A percentile compares a stretch with the other conserved stretches of the same genome.
These are phyloP conservation scores for Irpex lacteus DNA, from an alignment of 1,284 basidiomycete genomes.

Conservation along the genomic window DNA sequence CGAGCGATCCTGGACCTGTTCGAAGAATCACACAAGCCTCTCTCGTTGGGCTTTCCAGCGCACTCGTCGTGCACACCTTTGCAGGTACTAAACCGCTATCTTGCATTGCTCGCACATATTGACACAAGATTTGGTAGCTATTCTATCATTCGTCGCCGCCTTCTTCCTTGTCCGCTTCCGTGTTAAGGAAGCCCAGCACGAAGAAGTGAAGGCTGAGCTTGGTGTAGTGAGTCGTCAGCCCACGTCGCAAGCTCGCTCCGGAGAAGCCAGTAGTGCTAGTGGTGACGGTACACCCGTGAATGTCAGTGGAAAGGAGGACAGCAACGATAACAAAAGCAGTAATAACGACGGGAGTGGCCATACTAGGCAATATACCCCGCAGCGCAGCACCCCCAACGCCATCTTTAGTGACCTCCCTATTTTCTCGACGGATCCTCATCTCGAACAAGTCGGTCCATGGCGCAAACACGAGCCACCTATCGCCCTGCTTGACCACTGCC, in stretches of 20 bases:
- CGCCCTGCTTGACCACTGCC: conserved; percentile 30
- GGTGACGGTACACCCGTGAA: background rate
- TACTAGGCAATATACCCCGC: background rate
- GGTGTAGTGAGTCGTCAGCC: conserved; percentile 1
- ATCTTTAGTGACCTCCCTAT: background rate
- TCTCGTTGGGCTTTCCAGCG: conserved; percentile 31
- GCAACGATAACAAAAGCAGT: background rate
- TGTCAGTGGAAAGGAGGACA: background rate
- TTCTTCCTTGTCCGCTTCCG: conserved; percentile 34
- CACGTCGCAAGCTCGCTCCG: background rate
- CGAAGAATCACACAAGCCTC: conserved; percentile 23
- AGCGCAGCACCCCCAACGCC: background rate
- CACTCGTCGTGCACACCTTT: conserved; percentile 36
- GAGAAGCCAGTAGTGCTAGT: background rate
- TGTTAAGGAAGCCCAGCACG: conserved; percentile 23
- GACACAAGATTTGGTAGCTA: conserved; percentile 20
- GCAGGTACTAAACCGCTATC: conserved; percentile 22
- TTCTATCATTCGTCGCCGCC: conserved; percentile 32
- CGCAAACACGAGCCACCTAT: conserved; percentile 24
- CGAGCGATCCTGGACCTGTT: conserved; percentile 12
- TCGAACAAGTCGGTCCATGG: conserved; percentile 16
- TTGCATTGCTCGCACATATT: background rate
- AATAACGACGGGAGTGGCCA: background rate
- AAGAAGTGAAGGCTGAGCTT: conserved; percentile 17
- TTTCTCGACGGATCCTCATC: conserved; percentile 13